A percentile compares a stretch with the other conserved stretches of the same genome.
Conservation (phyloP, 495 filamentous ascomycete species). For the Neurospora sp. region DNA sequence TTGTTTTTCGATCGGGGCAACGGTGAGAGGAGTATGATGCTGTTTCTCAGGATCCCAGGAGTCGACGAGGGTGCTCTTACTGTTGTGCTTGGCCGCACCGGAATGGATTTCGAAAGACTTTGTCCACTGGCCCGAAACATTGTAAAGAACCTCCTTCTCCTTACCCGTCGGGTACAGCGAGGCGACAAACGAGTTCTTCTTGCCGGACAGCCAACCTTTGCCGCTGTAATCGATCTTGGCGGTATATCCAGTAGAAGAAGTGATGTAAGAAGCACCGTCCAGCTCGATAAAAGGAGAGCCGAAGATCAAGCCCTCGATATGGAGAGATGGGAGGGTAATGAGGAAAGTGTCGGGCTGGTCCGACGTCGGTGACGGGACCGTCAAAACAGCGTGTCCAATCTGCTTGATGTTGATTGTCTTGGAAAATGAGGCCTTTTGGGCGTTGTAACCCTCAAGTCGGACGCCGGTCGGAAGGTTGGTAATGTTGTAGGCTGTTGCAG, state of each 20-base stretch:
- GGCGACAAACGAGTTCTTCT: conserved; percentile 87
- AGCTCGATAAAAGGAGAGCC: conserved; percentile 88
- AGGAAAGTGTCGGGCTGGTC: conserved; percentile 60
- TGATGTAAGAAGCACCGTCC: conserved; percentile 71
- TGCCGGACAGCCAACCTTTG: conserved; percentile 88
- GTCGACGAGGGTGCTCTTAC: conserved; percentile 45
- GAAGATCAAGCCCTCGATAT: conserved; percentile 90
- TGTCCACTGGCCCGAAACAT: conserved; percentile 84
- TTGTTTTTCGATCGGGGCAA: conserved; percentile 70
- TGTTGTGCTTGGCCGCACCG: conserved; percentile 53
- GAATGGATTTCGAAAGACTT: conserved; percentile 72
- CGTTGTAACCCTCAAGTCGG: conserved; percentile 89
- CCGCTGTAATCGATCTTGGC: conserved; percentile 87
- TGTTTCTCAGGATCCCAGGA: conserved; percentile 53
- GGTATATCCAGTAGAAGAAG: conserved; percentile 77
- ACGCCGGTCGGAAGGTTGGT: conserved; percentile 76
- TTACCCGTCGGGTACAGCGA: conserved; percentile 62
- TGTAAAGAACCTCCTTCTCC: conserved; percentile 78
- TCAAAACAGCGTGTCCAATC: conserved; percentile 85
- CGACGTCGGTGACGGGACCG: conserved; percentile 49
- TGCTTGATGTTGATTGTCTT: conserved; percentile 93
- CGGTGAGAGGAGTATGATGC: conserved; percentile 55
- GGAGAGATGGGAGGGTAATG: conserved; percentile 84
- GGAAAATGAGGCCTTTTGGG: conserved; percentile 91
- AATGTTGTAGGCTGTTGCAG: conserved; percentile 89